phyloP scores from a whole-genome alignment of 257 asterid species.

The Primulina eburnea region DNA sequence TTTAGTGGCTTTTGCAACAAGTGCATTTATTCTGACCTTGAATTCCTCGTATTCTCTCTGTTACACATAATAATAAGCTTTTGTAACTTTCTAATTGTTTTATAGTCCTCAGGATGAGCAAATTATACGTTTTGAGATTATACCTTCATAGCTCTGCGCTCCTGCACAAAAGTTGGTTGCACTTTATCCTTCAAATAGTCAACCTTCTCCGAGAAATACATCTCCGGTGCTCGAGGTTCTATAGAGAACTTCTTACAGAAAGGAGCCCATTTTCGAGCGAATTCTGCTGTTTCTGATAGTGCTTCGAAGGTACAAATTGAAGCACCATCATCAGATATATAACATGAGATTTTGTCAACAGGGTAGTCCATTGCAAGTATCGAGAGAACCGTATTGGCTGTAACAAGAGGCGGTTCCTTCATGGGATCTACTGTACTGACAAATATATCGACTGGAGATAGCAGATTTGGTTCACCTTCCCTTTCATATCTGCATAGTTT shows the following conservation, averaged over 20 bases:
- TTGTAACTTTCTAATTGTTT: neutral
- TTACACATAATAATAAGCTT: slow-evolving; percentile 19
- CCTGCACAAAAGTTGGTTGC: slow-evolving; percentile 95
- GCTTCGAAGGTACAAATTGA: slow-evolving; percentile 95
- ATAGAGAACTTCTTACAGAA: slow-evolving; percentile 82
- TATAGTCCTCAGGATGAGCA: neutral
- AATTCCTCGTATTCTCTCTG: slow-evolving; percentile 99
- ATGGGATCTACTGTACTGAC: slow-evolving; percentile 92
- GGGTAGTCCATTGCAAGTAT: slow-evolving; percentile 96
- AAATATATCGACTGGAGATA: slow-evolving; percentile 76
- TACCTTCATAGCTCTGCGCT: slow-evolving; percentile 97
- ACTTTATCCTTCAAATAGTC: slow-evolving; percentile 92
- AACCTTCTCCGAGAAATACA: slow-evolving; percentile 84
- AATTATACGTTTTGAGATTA: slow-evolving; percentile 13
- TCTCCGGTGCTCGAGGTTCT: slow-evolving; percentile 98
- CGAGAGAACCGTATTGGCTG: slow-evolving; percentile 86
- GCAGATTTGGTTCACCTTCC: slow-evolving; percentile 91
- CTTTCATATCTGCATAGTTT: slow-evolving; percentile 67
- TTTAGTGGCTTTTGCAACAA: slow-evolving; percentile 91
- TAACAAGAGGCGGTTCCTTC: slow-evolving; percentile 97
- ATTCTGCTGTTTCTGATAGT: slow-evolving; percentile 92
- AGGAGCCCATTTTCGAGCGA: slow-evolving; percentile 90
- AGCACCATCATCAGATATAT: slow-evolving; percentile 95
- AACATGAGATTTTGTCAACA: slow-evolving; percentile 84
- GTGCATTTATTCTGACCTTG: slow-evolving; percentile 79